phyloP scores from a whole-genome alignment of 495 filamentous ascomycete genomes.

The Aspergillus biplanus region DNA sequence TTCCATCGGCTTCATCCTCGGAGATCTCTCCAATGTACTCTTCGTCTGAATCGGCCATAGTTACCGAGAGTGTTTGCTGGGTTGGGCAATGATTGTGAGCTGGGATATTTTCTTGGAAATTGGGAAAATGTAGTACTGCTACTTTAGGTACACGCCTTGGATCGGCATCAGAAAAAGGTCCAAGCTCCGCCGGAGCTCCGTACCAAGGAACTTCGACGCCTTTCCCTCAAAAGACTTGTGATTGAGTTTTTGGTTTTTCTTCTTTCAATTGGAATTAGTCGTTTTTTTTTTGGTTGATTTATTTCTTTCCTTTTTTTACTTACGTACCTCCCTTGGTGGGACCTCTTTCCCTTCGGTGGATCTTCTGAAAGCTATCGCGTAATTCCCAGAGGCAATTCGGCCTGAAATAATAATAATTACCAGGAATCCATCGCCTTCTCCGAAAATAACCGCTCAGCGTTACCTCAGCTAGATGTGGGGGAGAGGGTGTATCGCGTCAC shows the following conservation, averaged over 20 bases:
- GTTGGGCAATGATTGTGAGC: constrained; percentile 26
- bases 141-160: constrained; percentile 29
- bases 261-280: neutral
- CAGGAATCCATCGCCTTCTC: neutral
- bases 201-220: constrained; percentile 11
- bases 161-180: constrained; percentile 67
- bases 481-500: constrained; percentile 40
- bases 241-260: constrained; percentile 7
- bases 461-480: constrained; percentile 41
- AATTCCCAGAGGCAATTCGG: too few species aligned
- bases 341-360: neutral
- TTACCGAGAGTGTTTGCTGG: neutral
- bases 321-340: neutral
- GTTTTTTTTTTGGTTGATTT: constrained; percentile 4
- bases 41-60: constrained; percentile 67
- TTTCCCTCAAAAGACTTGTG: neutral
- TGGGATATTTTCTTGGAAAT: neutral
- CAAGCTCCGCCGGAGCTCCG: constrained; percentile 56
- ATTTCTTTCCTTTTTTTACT: neutral
- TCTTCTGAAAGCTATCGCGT: too few species aligned
- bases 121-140: constrained; percentile 23
- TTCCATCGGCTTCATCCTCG: constrained; percentile 81
- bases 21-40: constrained; percentile 80
- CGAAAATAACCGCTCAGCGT: constrained; percentile 12
- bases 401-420: neutral